Evolutionary conservation across 306 rosid species (phyloP).

Genomic region (Astragalus glycyphyllos): DNA sequence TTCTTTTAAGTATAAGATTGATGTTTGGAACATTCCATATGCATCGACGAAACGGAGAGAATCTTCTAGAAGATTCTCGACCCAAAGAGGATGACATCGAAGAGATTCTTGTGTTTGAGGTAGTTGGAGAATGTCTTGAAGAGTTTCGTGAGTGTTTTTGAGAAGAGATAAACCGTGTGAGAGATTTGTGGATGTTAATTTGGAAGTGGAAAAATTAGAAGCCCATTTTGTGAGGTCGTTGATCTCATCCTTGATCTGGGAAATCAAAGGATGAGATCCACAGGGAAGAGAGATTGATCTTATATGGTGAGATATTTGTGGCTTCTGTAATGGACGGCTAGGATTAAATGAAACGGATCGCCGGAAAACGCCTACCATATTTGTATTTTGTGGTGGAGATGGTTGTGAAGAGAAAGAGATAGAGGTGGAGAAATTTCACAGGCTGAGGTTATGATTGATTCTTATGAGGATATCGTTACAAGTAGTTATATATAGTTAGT

Average conservation of each 20-base stretch:
- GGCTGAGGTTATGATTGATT: too few species aligned
- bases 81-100: slow-evolving; percentile 57
- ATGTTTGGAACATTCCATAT: slow-evolving; percentile 76
- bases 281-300: slow-evolving; percentile 92
- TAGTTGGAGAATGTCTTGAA: slow-evolving; percentile 72
- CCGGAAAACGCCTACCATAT: slow-evolving; percentile 88
- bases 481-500: too few species aligned
- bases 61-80: slow-evolving; percentile 74
- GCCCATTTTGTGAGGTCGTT: slow-evolving; percentile 53
- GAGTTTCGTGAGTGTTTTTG: slow-evolving; percentile 60
- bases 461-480: too few species aligned
- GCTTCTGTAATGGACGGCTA: slow-evolving; percentile 57
- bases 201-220: slow-evolving; percentile 23
- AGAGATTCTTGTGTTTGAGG: slow-evolving; percentile 79
- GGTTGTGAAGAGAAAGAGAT: background rate
- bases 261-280: slow-evolving; percentile 83
- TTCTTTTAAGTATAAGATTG: slow-evolving; percentile 56
- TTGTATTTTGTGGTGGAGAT: too few species aligned
- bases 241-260: slow-evolving; percentile 71
- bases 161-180: slow-evolving; percentile 63
- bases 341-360: slow-evolving; percentile 73
- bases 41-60: slow-evolving; percentile 74
- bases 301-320: slow-evolving; percentile 65
- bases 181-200: slow-evolving; percentile 50
- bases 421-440: background rate